Conservation (phyloP, 164 flowering plant species). For the Houttuynia cordata region DNA sequence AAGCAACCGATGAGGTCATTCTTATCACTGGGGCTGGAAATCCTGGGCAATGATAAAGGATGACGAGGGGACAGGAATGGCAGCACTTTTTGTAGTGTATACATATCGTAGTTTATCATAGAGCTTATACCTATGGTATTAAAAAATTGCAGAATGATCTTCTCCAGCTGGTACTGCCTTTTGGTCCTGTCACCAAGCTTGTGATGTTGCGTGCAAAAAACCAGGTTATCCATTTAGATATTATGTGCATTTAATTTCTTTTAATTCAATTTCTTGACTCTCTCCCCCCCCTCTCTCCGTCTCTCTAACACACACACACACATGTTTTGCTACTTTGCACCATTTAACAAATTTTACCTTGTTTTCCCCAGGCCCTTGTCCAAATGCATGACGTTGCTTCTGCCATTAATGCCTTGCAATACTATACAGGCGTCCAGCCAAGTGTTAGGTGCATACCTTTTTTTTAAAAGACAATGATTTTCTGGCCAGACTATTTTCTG, state of each 20-base stretch:
- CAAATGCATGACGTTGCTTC: constrained; percentile 92
- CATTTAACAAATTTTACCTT: too few relatives aligned
- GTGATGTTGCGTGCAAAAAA: constrained; percentile 97
- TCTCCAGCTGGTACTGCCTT: constrained; percentile 88
- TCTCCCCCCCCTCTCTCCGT: too few relatives aligned
- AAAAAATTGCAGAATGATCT: constrained; percentile 59
- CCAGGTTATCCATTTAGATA: constrained; percentile 42
- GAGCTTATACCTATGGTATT: too few relatives aligned
- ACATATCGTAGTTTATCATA: too few relatives aligned
- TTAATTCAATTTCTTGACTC: too few relatives aligned
- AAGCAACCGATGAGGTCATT: too few relatives aligned
- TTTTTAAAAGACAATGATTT: background rate
- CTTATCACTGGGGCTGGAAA: too few relatives aligned
- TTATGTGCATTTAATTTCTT: background rate
- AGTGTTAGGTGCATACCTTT: constrained; percentile 46
- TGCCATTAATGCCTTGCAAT: constrained; percentile 72
- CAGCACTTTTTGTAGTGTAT: too few relatives aligned
- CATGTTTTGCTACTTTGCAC: background rate
- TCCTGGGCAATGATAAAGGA: too few relatives aligned
- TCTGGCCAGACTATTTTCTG: too few relatives aligned
- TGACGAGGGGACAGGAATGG: too few relatives aligned
- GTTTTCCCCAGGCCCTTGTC: constrained; percentile 72
- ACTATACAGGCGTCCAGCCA: constrained; percentile 71
- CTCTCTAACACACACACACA: too few relatives aligned
- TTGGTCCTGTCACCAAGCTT: constrained; percentile 78